These are phyloP conservation scores for Cadophora gregata DNA, from an alignment of 2,329 filamentous ascomycete species.

Conservation along the genomic window DNA sequence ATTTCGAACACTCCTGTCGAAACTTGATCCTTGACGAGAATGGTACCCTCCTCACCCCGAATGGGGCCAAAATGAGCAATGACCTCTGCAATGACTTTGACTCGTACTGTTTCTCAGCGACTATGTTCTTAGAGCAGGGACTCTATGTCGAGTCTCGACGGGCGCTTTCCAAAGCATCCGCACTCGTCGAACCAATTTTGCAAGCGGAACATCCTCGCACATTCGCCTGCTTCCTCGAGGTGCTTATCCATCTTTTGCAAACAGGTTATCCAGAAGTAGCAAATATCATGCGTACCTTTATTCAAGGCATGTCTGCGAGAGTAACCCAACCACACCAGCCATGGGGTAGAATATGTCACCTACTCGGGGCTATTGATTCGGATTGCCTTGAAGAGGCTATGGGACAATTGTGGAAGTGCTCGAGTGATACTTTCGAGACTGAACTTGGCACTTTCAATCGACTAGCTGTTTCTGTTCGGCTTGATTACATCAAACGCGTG, in stretches of 20 bases:
- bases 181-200: not conserved
- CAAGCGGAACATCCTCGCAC: not conserved
- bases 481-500: not conserved
- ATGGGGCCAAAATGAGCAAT: too few relatives aligned
- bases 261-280: not conserved
- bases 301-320: not conserved
- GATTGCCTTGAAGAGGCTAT: not conserved
- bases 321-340: not conserved
- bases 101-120: too few relatives aligned
- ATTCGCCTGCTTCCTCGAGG: not conserved
- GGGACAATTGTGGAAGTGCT: not conserved
- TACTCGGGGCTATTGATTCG: not conserved
- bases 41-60: too few relatives aligned
- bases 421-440: not conserved
- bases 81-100: too few relatives aligned
- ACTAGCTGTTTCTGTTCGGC: not conserved
- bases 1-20: not conserved
- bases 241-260: not conserved
- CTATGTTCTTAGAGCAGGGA: too few relatives aligned
- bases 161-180: too few relatives aligned
- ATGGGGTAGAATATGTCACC: not conserved
- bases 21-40: too few relatives aligned
- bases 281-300: not conserved
- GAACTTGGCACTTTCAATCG: not conserved
- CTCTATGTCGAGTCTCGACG: too few relatives aligned